These are phyloP conservation scores for Wolfiporia cocos DNA, from an alignment of 1,284 basidiomycete species.

Conservation along the genomic window DNA sequence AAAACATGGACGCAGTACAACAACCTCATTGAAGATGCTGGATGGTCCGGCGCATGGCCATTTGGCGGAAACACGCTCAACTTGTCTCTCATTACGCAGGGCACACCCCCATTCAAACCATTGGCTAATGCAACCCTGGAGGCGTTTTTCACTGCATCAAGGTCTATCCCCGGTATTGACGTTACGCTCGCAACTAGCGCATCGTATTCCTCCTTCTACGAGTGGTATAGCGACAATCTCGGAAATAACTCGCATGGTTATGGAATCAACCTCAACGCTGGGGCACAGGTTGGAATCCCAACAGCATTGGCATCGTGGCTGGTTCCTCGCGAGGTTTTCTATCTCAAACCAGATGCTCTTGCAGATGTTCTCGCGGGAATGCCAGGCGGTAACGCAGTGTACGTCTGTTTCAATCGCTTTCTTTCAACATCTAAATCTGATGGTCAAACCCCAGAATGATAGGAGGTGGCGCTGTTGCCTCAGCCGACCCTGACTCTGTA, in stretches of 20 bases:
- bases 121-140: background rate
- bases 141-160: background rate
- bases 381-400: no score
- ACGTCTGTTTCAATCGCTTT: no score
- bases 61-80: background rate
- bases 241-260: no score
- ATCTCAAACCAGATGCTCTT: no score
- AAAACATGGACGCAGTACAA: background rate
- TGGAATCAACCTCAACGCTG: no score
- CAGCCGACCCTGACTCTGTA: no score
- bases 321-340: background rate
- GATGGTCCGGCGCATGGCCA: constrained; percentile 1
- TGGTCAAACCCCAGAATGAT: no score
- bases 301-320: background rate
- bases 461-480: no score
- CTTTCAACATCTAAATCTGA: no score
- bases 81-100: background rate
- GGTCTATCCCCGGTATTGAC: background rate
- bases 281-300: background rate
- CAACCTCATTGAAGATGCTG: background rate
- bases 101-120: background rate
- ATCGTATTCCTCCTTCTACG: background rate
- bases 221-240: constrained; percentile 1
- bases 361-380: no score
- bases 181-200: background rate